phyloP scores from a whole-genome alignment of 805 yeast genomes.

The Sugiyamaella marilandica region DNA sequence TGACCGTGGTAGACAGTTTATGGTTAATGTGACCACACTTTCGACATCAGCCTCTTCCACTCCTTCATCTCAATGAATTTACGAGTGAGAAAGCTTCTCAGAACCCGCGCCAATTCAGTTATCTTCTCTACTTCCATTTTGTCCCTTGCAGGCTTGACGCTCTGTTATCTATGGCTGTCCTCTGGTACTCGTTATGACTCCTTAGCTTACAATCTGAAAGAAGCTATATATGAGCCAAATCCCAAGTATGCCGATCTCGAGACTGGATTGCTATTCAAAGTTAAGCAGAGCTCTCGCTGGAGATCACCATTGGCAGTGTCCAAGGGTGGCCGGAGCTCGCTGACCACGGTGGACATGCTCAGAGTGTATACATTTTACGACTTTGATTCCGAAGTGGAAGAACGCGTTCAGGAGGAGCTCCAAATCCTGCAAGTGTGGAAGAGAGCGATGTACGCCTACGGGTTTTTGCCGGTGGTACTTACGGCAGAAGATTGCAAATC shows the following conservation, averaged over 20 bases:
- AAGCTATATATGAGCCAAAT: neutral
- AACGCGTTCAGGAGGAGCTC: constrained; percentile 13
- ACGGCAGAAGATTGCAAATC: constrained; percentile 15
- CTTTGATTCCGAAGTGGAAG: constrained; percentile 1
- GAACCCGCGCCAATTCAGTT: no score
- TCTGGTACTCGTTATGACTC: neutral
- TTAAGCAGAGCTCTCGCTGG: neutral
- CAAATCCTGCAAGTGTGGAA: constrained; percentile 24
- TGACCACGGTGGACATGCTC: neutral
- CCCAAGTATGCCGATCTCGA: neutral
- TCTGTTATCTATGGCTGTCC: neutral
- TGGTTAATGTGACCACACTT: no score
- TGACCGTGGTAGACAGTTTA: no score
- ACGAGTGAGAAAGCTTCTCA: no score
- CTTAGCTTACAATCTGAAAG: neutral
- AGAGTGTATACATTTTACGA: constrained; percentile 16
- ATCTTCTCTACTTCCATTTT: no score
- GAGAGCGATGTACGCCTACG: constrained; percentile 27
- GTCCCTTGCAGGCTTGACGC: neutral
- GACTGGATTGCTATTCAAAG: neutral
- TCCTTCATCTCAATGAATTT: no score
- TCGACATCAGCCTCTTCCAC: no score
- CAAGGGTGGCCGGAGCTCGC: neutral
- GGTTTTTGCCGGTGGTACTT: constrained; percentile 28
- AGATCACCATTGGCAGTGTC: neutral